Percentiles rank a stretch among this genome's conserved stretches.
Conservation (phyloP, 2,329 filamentous ascomycete species). For the Diaporthe ilicicola region DNA sequence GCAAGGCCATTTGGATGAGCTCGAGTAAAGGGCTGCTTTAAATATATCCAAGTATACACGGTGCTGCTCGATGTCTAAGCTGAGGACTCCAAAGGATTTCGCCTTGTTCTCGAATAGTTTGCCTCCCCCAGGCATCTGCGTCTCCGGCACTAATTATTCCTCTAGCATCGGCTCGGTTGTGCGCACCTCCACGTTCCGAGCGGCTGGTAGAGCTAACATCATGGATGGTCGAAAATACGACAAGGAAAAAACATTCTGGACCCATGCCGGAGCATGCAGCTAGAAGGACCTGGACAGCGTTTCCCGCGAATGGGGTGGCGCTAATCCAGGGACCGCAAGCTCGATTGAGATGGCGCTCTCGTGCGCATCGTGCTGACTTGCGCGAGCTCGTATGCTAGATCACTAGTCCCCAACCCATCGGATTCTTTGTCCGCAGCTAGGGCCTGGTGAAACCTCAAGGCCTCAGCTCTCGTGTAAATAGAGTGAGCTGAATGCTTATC, state of each 20-base stretch:
- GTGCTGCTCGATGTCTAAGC: neutral
- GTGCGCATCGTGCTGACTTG: neutral
- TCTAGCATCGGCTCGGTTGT: neutral
- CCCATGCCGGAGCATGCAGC: neutral
- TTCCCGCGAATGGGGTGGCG: neutral
- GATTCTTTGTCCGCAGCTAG: neutral
- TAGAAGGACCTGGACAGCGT: slow-evolving; percentile 7
- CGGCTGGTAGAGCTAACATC: neutral
- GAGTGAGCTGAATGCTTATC: too few species aligned
- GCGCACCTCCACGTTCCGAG: neutral
- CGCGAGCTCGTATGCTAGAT: neutral
- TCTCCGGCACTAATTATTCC: neutral
- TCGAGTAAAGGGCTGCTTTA: neutral
- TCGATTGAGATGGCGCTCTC: neutral
- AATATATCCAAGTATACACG: too few species aligned
- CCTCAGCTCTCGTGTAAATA: too few species aligned
- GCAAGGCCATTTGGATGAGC: accelerated
- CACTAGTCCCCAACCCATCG: neutral
- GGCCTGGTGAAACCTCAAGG: neutral
- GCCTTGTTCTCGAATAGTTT: neutral
- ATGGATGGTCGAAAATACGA: neutral
- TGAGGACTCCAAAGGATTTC: neutral
- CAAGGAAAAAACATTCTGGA: neutral
- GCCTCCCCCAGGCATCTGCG: neutral
- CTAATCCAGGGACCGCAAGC: neutral